Base-by-base conservation (phyloP, 148 eudicot genomes). In the Talinum fruticosum region DNA sequence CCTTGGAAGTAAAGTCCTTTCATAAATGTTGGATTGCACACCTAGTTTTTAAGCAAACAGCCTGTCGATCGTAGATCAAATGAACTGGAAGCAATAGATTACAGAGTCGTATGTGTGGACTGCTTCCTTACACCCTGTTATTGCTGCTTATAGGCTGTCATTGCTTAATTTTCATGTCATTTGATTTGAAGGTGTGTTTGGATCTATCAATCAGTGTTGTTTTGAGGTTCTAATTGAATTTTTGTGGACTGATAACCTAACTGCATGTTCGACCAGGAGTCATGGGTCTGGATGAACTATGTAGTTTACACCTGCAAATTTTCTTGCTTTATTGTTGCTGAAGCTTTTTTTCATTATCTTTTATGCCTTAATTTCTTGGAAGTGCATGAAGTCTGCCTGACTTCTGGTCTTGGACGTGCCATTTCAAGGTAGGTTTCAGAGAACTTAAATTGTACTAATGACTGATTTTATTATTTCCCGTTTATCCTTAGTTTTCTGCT, bases 341-440 rank as follows among this genome's bases (percentile, higher is more conserved):
- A 37, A 24, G 33, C 2, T 24, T 38, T n/a, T n/a, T 8, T 32
- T 6, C 18, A 4, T 38, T n/a, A 35, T 14, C 5, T 66, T 38
- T 35, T 51, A 35, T 35, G 44, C 16, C 30, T 72, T 16, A 49
- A 6, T 47, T 24, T 59, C n/a, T 36, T 79, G 92, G 93, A 83
- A 98, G 99, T 76, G 90, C 93, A 72, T 96, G 98, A 96, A 89
- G 93, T 96, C 51, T 96, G 99, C 79, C 88, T 96, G 78, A 96
- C 99, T 74, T 84, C 97, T 35, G 98, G 97, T 77, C 78, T 96
- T 66, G 89, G 97, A 72, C 91, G 91, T 81, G 89, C 87, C 72
- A 84, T 96, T 83, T 93, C 99, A 15, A 96, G 99, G 99, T 96
- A 85, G 71, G 21, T 37, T 65, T 61, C 41, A 32, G 28, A 8